These are phyloP conservation scores for Colletotrichum eleusines DNA, from an alignment of 2,329 filamentous ascomycete species.

Conservation along the genomic window DNA sequence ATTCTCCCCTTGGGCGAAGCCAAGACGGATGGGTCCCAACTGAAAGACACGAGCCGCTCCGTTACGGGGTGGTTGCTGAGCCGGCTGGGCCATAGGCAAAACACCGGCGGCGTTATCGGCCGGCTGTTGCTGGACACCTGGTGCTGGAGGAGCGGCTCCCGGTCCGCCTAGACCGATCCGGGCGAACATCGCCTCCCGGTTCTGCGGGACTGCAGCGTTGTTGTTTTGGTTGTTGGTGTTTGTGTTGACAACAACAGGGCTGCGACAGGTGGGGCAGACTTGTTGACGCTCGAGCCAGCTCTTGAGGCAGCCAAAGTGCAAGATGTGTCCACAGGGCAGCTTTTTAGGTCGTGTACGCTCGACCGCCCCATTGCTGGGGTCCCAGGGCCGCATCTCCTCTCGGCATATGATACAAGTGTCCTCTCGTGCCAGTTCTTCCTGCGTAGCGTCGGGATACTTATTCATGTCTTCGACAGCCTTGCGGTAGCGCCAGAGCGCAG, in stretches of 20 bases:
- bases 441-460: constrained; percentile 89
- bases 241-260: constrained; percentile 77
- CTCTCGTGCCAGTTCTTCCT: constrained; percentile 85
- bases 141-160: constrained; percentile 42
- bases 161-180: constrained; percentile 47
- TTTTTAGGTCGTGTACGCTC: constrained; percentile 93
- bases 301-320: constrained; percentile 94
- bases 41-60: constrained; percentile 73
- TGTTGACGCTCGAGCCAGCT: constrained; percentile 98
- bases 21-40: constrained; percentile 79
- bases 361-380: constrained; percentile 71
- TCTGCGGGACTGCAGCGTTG: constrained; percentile 49
- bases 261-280: constrained; percentile 93
- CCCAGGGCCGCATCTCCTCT: constrained; percentile 92
- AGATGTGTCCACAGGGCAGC: constrained; percentile 93
- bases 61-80: constrained; percentile 45
- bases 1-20: constrained; percentile 79
- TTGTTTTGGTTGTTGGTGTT: constrained; percentile 57
- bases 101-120: constrained; percentile 44
- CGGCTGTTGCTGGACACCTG: constrained; percentile 51
- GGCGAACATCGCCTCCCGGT: constrained; percentile 52
- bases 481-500: constrained; percentile 88
- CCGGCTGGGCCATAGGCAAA: constrained; percentile 39
- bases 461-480: constrained; percentile 96
- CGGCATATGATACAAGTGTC: constrained; percentile 98